These are phyloP conservation scores for Sporothrix sp. DNA, from an alignment of 2,329 filamentous ascomycete genomes.

Conservation along the genomic window DNA sequence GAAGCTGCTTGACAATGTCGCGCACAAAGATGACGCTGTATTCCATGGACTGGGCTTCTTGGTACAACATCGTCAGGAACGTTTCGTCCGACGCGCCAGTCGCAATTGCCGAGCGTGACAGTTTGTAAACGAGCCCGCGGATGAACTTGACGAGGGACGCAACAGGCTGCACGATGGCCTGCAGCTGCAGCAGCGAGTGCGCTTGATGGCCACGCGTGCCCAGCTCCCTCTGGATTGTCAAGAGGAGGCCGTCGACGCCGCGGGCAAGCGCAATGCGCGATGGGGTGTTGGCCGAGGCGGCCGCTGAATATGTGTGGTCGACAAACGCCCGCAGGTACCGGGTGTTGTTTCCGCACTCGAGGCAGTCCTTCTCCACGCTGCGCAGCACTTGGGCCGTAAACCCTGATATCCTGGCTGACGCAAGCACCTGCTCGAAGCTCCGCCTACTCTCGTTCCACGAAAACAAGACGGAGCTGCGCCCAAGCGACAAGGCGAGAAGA, in stretches of 20 bases:
- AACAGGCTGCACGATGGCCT: constrained; percentile 38
- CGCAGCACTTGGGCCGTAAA: constrained; percentile 42
- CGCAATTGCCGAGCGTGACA: constrained; percentile 24
- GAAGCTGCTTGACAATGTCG: constrained; percentile 55
- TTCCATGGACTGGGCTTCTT: constrained; percentile 53
- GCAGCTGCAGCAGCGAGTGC: constrained; percentile 43
- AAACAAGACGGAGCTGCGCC: constrained; percentile 64
- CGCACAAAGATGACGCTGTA: constrained; percentile 52
- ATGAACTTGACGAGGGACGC: constrained; percentile 43
- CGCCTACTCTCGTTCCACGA: constrained; percentile 43
- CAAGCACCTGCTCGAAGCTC: constrained; percentile 41
- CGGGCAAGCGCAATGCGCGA: constrained; percentile 44
- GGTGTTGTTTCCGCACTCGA: constrained; percentile 38
- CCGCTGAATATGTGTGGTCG: constrained; percentile 24
- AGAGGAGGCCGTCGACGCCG: constrained; percentile 38
- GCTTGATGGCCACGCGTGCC: constrained; percentile 33
- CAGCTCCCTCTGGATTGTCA: constrained; percentile 40
- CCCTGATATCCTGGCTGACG: constrained; percentile 44
- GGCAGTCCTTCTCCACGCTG: constrained; percentile 37
- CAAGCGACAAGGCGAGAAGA: constrained; percentile 57
- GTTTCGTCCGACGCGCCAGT: constrained; percentile 44
- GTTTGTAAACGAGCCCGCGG: constrained; percentile 38
- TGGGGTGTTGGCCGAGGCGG: constrained; percentile 28
- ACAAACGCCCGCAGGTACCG: constrained; percentile 24
- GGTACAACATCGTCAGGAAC: constrained; percentile 51